Percentiles rank a stretch among this genome's conserved stretches.
Evolutionary conservation across 192 early-diverging fungal genomes (phyloP).

Genomic region (Backusella tarrabulga): DNA sequence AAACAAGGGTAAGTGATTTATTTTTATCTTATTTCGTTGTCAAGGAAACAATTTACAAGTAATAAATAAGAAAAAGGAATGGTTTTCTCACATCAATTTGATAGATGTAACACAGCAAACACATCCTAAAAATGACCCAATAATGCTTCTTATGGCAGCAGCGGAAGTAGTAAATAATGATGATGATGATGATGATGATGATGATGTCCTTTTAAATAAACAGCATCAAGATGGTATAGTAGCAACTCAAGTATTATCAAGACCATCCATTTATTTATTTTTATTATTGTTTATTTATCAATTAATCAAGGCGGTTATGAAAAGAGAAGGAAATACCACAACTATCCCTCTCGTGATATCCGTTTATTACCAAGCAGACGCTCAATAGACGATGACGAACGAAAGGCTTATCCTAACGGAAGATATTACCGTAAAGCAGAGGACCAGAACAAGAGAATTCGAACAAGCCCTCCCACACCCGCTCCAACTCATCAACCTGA

Average conservation of each 20-base stretch:
- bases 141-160: conserved; percentile 28
- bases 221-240: not conserved
- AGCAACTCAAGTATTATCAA: too few relatives aligned
- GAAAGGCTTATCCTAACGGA: conserved; percentile 8
- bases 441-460: not conserved
- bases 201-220: not conserved
- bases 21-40: conserved; percentile 5
- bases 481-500: conserved; percentile 8
- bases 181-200: conserved; percentile 15
- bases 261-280: too few relatives aligned
- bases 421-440: not conserved
- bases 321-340: conserved; percentile 3
- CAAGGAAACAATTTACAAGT: not conserved
- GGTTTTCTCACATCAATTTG: conserved; percentile 9
- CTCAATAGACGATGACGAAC: not conserved
- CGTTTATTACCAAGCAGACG: not conserved
- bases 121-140: conserved; percentile 28
- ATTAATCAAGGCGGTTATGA: not conserved
- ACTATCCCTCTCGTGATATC: conserved; percentile 1
- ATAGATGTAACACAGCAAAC: conserved; percentile 1
- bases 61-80: not conserved
- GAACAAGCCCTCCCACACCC: conserved; percentile 13
- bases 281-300: not conserved
- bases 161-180: conserved; percentile 21
- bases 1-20: not conserved